Percentiles rank a stretch among this genome's conserved stretches.
phyloP scores from a whole-genome alignment of 179 eudicot species.

The Spinacia oleracea region DNA sequence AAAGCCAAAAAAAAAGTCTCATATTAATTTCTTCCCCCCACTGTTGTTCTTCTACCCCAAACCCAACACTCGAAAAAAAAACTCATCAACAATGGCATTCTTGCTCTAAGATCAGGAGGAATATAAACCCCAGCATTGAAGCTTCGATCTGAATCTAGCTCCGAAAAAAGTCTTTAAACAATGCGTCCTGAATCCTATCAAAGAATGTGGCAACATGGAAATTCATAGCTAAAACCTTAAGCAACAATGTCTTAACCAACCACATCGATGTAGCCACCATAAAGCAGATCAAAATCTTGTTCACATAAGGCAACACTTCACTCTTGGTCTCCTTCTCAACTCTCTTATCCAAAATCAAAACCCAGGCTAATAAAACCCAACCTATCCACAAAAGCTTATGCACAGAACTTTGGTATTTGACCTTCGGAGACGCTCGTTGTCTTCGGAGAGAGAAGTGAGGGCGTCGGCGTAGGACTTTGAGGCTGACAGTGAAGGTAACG shows the following conservation, averaged over 20 bases:
- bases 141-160: conserved; percentile 62
- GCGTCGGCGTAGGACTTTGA: neutral
- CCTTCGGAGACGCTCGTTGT: conserved; percentile 65
- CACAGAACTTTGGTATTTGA: conserved; percentile 49
- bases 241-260: conserved; percentile 43
- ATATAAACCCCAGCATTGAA: conserved; percentile 72
- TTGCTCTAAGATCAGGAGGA: conserved; percentile 59
- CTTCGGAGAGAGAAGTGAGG: conserved; percentile 55
- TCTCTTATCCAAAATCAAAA: conserved; percentile 29
- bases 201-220: conserved; percentile 47
- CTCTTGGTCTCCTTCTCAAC: conserved; percentile 35
- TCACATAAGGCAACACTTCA: conserved; percentile 49
- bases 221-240: conserved; percentile 43
- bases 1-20: no score
- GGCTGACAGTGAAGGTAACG: conserved; percentile 15
- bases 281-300: conserved; percentile 33
- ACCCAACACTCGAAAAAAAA: no score
- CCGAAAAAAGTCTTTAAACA: conserved; percentile 51
- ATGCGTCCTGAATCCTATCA: conserved; percentile 47
- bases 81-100: no score
- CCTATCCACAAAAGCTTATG: conserved; percentile 43
- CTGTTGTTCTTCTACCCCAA: no score
- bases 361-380: conserved; percentile 39
- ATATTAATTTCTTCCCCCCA: no score
- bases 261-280: conserved; percentile 41